Percentiles rank a stretch among this genome's conserved stretches.
Evolutionary conservation across 2,329 filamentous ascomycete genomes (phyloP).

Genomic region (Aspergillus transmontanensis): DNA sequence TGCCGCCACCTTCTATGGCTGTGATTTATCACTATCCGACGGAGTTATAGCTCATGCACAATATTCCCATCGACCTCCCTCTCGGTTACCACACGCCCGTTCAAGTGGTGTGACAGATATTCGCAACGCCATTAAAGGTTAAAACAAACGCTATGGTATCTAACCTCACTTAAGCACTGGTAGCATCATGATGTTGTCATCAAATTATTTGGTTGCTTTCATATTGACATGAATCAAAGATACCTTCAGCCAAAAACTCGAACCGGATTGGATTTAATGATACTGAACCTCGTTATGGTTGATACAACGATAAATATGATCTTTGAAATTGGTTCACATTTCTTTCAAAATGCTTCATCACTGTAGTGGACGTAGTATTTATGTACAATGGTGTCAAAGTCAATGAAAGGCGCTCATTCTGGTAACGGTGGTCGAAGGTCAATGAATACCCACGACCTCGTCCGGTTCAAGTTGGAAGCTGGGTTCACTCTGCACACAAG

Average conservation of each 20-base stretch:
- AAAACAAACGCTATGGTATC: not conserved
- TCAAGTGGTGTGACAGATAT: not conserved
- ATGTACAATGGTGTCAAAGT: not conserved
- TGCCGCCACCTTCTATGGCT: too few relatives aligned
- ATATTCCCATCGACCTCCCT: not conserved
- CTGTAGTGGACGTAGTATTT: not conserved
- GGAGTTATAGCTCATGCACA: not conserved
- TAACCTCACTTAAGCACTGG: too few relatives aligned
- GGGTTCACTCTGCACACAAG: not conserved
- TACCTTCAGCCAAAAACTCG: too few relatives aligned
- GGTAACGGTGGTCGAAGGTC: not conserved
- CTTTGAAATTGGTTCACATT: not conserved
- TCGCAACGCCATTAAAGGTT: not conserved
- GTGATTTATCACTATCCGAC: too few relatives aligned
- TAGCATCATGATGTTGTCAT: not conserved
- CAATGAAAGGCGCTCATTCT: not conserved
- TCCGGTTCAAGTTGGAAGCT: not conserved
- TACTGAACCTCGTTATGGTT: not conserved
- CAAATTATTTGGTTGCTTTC: not conserved
- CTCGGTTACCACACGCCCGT: not conserved
- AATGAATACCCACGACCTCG: not conserved
- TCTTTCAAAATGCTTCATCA: too few relatives aligned
- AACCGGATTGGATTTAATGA: too few relatives aligned
- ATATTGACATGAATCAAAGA: not conserved
- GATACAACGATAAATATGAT: not conserved